Conservation (phyloP, 805 yeast genomes). For the Brettanomyces anomalus region DNA sequence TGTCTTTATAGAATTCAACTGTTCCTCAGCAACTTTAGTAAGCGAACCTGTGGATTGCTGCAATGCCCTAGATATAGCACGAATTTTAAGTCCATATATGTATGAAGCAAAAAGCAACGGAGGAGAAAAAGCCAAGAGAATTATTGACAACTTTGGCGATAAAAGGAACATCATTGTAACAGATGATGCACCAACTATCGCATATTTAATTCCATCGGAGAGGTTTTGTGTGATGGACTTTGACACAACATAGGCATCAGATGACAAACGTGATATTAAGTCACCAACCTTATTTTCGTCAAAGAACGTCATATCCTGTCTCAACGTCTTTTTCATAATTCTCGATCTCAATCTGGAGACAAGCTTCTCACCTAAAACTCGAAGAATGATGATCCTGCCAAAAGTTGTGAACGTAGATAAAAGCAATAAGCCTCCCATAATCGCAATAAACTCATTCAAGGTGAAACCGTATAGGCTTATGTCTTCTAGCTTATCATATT, state of each 20-base stretch:
- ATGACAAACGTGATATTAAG: slow-evolving; percentile 74
- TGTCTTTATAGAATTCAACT: slow-evolving; percentile 74
- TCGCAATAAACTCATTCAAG: slow-evolving; percentile 49
- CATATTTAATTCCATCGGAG: slow-evolving; percentile 82
- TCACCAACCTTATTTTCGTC: slow-evolving; percentile 92
- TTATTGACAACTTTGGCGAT: slow-evolving; percentile 67
- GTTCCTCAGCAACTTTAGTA: slow-evolving; percentile 88
- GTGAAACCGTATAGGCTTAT: slow-evolving; percentile 47
- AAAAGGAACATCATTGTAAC: slow-evolving; percentile 86
- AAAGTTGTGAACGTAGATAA: slow-evolving; percentile 75
- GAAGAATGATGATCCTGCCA: slow-evolving; percentile 65
- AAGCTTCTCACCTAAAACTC: slow-evolving; percentile 77
- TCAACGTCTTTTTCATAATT: slow-evolving; percentile 65
- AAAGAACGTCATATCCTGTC: slow-evolving; percentile 84
- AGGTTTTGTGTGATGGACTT: slow-evolving; percentile 81
- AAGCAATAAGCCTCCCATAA: slow-evolving; percentile 52
- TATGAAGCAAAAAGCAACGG: slow-evolving; percentile 76
- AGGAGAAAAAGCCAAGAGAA: slow-evolving; percentile 74
- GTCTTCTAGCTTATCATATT: slow-evolving; percentile 17
- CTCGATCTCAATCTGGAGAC: slow-evolving; percentile 78
- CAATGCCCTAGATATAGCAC: slow-evolving; percentile 63
- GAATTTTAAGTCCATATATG: slow-evolving; percentile 73
- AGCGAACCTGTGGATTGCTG: slow-evolving; percentile 83
- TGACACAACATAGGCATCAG: slow-evolving; percentile 86
- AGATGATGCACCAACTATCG: slow-evolving; percentile 75